A percentile compares a stretch with the other conserved stretches of the same genome.
phyloP scores from a whole-genome alignment of 306 rosid genomes.

The Castanea mollissima region DNA sequence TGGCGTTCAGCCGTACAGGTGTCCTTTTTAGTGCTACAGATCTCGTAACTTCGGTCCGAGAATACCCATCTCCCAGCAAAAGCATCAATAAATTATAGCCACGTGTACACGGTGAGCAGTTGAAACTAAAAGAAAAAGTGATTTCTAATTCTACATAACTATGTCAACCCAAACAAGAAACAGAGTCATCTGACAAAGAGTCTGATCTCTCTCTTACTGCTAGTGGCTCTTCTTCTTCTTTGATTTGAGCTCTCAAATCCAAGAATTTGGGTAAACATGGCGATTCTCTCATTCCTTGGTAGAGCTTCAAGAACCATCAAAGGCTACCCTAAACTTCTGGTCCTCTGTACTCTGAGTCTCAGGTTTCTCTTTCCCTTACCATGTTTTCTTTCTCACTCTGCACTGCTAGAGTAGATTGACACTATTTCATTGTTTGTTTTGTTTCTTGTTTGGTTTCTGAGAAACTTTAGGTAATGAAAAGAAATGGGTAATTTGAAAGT shows the following conservation, averaged over 20 bases:
- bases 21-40: too few species aligned
- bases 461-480: not conserved
- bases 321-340: slow-evolving; percentile 49
- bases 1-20: too few species aligned
- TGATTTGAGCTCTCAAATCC: not conserved
- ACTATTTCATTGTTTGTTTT: not conserved
- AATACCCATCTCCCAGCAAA: too few species aligned
- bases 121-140: too few species aligned
- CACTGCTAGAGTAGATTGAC: not conserved
- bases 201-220: not conserved
- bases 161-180: not conserved
- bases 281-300: slow-evolving; percentile 52
- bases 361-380: slow-evolving; percentile 40
- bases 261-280: slow-evolving; percentile 34
- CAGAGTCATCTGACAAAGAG: not conserved
- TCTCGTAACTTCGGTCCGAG: too few species aligned
- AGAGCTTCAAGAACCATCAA: slow-evolving; percentile 50
- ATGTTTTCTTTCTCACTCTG: not conserved
- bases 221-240: not conserved
- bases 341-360: slow-evolving; percentile 73
- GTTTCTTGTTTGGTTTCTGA: not conserved
- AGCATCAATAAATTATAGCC: too few species aligned
- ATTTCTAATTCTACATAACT: too few species aligned
- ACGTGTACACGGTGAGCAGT: too few species aligned
- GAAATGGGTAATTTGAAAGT: not conserved